Base-by-base conservation (phyloP, 164 flowering plant species). In the Platanus orientalis region DNA sequence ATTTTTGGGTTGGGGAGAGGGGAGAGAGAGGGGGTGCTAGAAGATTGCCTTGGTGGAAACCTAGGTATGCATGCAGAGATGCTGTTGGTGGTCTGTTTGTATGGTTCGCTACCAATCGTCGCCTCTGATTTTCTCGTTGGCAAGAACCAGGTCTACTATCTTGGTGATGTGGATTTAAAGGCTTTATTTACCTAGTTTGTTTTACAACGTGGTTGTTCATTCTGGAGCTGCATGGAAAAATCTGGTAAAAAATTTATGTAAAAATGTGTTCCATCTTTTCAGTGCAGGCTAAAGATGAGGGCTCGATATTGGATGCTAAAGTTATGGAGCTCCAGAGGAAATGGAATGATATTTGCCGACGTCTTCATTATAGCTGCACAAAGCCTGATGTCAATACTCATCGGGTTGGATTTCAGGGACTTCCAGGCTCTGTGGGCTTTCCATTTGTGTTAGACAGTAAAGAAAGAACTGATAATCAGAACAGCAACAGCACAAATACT, bases 251-350 rank as follows among this genome's bases (percentile, higher is more conserved):
- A 61, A 63, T 64, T 62, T 61, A 63, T 76, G 71, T 73, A 57
- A 73, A 62, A 56, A 36, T 40, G 23, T 57, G 63, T 71, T 66
- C 61, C 71, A 27, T 77, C 71, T 71, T 68, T 85, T 75, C 90
- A 83, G 91, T 83, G 89, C 96, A 89, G 97, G 84, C 87, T 77
- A 79, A 71, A 78, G 83, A 86, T 61, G 90, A 79, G 76, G 73
- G 78, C 42, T 24, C 72, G 65, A 58, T 68, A 32, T 60, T 81
- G 69, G 74, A 69, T 73, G 70, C 77, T 45, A 77, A 69, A 73
- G 61, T 83, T 54, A 25, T 65, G 54, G 83, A 68, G 4, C 51
- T 86, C 61, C 87, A 83, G 60, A 86, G 67, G 73, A 92, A 86
- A 71, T 84, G 92, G 90, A 73, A 70, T 56, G 80, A 77, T 59